Conservation (phyloP, 352 stramenopile species). For the Phytophthora megakarya region DNA sequence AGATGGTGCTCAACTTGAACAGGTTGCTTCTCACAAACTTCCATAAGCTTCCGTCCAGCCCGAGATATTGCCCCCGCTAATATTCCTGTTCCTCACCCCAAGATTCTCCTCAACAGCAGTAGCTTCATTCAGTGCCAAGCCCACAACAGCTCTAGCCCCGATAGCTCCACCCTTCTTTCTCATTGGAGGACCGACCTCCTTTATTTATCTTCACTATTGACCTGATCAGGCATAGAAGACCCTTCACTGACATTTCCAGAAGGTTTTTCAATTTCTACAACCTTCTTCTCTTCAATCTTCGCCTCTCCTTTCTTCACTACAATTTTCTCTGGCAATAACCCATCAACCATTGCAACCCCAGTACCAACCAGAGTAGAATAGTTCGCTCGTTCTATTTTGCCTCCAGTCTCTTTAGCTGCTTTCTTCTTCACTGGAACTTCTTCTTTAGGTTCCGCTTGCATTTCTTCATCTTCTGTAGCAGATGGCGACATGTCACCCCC, state of each 20-base stretch:
- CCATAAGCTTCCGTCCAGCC: not conserved
- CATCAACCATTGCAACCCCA: slow-evolving; percentile 1
- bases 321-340: slow-evolving; percentile 12
- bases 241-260: not conserved
- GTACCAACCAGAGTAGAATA: not conserved
- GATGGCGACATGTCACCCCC: slow-evolving; percentile 1
- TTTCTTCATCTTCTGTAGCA: slow-evolving; percentile 11
- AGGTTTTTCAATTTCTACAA: not conserved
- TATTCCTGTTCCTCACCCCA: not conserved
- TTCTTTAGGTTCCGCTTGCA: slow-evolving; percentile 1
- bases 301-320: slow-evolving; percentile 5
- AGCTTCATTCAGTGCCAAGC: slow-evolving; percentile 4
- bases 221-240: not conserved
- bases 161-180: not conserved
- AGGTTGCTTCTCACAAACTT: not conserved
- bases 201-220: not conserved
- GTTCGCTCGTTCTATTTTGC: not conserved
- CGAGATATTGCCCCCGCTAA: not conserved
- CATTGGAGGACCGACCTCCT: not conserved
- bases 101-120: slow-evolving; percentile 1
- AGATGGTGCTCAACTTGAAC: not conserved
- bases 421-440: slow-evolving; percentile 8
- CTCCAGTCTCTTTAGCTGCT: slow-evolving; percentile 3
- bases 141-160: not conserved
- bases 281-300: not conserved